Evolutionary conservation across 805 yeast genomes (phyloP).

Genomic region (Candida quercuum): DNA sequence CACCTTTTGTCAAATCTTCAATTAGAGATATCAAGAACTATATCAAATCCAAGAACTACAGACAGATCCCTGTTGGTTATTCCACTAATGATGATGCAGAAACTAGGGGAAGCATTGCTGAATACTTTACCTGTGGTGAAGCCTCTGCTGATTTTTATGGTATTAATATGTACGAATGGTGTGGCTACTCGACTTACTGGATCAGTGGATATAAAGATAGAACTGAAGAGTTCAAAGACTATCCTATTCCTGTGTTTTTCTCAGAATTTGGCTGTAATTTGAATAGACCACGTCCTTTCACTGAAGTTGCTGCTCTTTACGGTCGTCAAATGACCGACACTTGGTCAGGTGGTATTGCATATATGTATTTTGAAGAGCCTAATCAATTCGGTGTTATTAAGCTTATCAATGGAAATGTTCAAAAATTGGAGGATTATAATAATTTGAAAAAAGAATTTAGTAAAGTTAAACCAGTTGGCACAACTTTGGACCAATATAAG

Average conservation of each 20-base stretch:
- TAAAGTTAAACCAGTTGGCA: conserved; percentile 41
- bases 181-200: conserved; percentile 59
- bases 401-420: conserved; percentile 37
- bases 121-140: conserved; percentile 81
- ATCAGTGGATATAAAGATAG: conserved; percentile 63
- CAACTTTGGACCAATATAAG: conserved; percentile 25
- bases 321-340: conserved; percentile 64
- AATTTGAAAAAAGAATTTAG: conserved; percentile 49
- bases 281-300: conserved; percentile 63
- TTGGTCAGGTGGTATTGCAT: conserved; percentile 85
- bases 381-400: conserved; percentile 70
- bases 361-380: conserved; percentile 76
- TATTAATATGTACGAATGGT: conserved; percentile 86
- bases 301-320: conserved; percentile 63
- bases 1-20: conserved; percentile 95
- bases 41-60: conserved; percentile 58
- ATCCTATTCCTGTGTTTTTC: conserved; percentile 70
- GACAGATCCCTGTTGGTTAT: conserved; percentile 89
- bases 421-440: conserved; percentile 54
- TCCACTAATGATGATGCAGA: conserved; percentile 85
- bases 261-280: conserved; percentile 78
- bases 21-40: conserved; percentile 82
- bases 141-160: conserved; percentile 69
- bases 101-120: conserved; percentile 74
- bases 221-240: conserved; percentile 55